Base-by-base conservation (phyloP, 768 basidiomycete species). In the Lactifluus echinatus region DNA sequence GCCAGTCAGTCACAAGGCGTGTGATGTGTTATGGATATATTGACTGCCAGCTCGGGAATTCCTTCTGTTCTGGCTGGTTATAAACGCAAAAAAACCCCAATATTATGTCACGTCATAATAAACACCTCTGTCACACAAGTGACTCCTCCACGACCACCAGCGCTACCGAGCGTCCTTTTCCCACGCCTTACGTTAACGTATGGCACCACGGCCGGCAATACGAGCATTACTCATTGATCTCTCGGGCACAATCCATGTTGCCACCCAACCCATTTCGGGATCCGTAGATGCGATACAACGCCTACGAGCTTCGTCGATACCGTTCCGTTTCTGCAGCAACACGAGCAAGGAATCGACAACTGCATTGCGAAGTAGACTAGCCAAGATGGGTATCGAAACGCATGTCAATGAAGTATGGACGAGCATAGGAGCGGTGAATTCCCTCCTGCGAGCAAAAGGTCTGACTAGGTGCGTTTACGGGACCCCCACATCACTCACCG, bases 171-270 rank as follows among this genome's bases (percentile, higher is more conserved):
- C n/a, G n/a, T n/a, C n/a, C n/a, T n/a, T n/a, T n/a, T n/a, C n/a
- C n/a, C n/a, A n/a, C n/a, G n/a, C n/a, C n/a, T n/a, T n/a, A n/a
- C n/a, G n/a, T n/a, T n/a, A n/a, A n/a, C n/a, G n/a, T n/a, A 52
- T 59, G 61, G 7, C 42, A 14, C 36, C 29, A 15, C 71, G 76
- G 43, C 78, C 77, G 3, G 55, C 57, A 19, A 75, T 85, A 42
- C 69, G 70, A 10, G 83, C 76, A 0, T 60, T 85, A 0, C 76
- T 87, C 19, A 76, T 87, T 50, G 85, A 87, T 62, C 76, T 87
- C 34, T 85, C 82, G 3, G 85, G 86, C 0, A 88, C 82, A 1
- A 68, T 89, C 4, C 79, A 85, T 48, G 67, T 83, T 37, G 84
- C 79, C 42, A 65, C 72, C 1, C 68, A 67, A 0, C 73, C 84